Evolutionary conservation across 208 protist genomes (phyloP).

Genomic region (Acanthamoeba culbertsoni): DNA sequence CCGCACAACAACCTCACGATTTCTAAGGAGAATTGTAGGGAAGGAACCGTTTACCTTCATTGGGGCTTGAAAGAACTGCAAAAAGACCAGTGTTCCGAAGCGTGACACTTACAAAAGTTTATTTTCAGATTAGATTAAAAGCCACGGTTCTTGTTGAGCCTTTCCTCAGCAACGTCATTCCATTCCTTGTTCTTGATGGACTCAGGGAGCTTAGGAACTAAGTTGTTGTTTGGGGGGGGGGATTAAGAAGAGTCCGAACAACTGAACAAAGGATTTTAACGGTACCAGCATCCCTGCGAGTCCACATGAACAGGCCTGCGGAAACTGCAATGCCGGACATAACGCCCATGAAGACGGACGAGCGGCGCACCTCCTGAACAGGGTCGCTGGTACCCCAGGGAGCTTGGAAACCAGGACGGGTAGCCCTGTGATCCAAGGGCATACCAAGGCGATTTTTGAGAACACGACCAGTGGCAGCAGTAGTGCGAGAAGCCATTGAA

Average conservation of each 20-base stretch:
- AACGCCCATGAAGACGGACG: neutral
- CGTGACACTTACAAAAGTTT: too few species aligned
- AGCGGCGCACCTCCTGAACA: neutral
- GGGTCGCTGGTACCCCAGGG: neutral
- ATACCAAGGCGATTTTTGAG: neutral
- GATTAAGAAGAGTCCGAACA: neutral
- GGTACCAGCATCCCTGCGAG: neutral
- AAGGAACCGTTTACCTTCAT: neutral
- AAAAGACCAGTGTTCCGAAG: too few species aligned
- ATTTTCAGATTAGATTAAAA: neutral
- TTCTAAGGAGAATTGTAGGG: neutral
- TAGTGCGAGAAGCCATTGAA: neutral
- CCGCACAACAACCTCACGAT: neutral
- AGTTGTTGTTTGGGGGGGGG: neutral
- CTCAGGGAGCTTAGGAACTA: neutral
- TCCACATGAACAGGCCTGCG: neutral
- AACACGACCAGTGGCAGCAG: neutral
- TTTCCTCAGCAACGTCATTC: neutral
- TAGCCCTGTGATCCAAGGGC: neutral
- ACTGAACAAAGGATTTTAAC: too few species aligned
- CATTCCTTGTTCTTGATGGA: neutral
- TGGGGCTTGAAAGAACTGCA: neutral
- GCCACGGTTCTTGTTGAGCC: neutral
- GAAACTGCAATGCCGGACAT: neutral
- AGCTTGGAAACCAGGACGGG: neutral